Evolutionary conservation across 441 rosid species (phyloP), one percentile per base, ranked within the genome.

Genomic region (Geranium incanum): DNA sequence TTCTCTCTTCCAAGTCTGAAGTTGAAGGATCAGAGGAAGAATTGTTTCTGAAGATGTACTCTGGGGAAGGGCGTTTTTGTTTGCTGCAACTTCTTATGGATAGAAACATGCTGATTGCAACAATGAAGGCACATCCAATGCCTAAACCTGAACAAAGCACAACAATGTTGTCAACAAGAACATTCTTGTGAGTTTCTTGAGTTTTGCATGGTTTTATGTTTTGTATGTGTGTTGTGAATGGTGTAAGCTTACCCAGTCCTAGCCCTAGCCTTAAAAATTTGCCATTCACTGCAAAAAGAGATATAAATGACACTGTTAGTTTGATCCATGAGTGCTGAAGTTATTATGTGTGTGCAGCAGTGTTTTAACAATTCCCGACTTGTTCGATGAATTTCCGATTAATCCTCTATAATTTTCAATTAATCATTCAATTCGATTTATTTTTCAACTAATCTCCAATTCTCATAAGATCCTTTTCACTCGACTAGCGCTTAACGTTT

Each of bases 1-100:
- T 69, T 8, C 77, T 72, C 16, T 69, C 78, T 74, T 80, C 88
- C 1, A 69, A 48, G 63, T 87, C 87, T 18, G 77, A 78, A 72
- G 70, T 79, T 39, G 84, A 76, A 66, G 65, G 81, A 3, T 72
- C 67, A 0, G 82, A 77, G n/a, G 81, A 77, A 57, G 33, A 28
- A 28, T 52, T 69, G 65, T 66, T 71, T 71, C 79, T 68, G 36
- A 85, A 71, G 70, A 70, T 67, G 19, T 77, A 33, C 23, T 76
- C 80, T 21, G 85, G 60, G 62, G 81, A 70, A 43, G 36, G 69
- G 74, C 43, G 72, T 68, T 45, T 79, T 72, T 36, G 78, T 69
- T 52, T 78, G 66, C 16, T 23, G 41, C 36, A 57, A 11, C 19
- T 9, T 60, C 78, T 43, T 62, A 77, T 52, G 68, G 19, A 77